phyloP scores from a whole-genome alignment of 192 early-diverging fungal species.

The Entrophospora sp. region DNA sequence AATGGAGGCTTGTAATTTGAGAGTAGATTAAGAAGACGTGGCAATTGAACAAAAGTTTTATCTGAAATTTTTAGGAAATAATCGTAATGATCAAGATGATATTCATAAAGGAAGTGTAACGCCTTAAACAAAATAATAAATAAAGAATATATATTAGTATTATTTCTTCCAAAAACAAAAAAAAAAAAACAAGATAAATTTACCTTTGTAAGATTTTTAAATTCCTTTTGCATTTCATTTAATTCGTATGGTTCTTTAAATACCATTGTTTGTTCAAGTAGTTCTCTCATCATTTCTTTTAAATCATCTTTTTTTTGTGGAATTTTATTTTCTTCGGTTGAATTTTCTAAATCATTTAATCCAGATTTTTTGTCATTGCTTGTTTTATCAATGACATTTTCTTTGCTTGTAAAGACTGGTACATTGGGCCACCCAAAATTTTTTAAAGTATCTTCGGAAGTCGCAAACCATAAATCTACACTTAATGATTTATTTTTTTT shows the following conservation, averaged over 20 bases:
- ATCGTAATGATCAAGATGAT: slow-evolving; percentile 17
- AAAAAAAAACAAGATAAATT: not conserved
- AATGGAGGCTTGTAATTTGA: not conserved
- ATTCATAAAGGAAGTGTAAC: not conserved
- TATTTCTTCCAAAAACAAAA: too few relatives aligned
- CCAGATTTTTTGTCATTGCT: not conserved
- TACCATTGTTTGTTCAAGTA: not conserved
- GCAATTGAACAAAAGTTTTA: slow-evolving; percentile 7
- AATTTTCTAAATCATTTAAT: too few relatives aligned
- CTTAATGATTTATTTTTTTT: slow-evolving; percentile 7
- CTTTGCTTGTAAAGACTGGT: not conserved
- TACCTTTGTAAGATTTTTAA: slow-evolving; percentile 7
- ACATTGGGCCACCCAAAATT: slow-evolving; percentile 15
- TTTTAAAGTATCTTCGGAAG: not conserved
- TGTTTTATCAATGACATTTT: too few relatives aligned
- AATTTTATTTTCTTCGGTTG: too few relatives aligned
- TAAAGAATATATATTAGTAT: not conserved
- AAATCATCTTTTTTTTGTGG: not conserved
- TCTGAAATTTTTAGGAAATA: slow-evolving; percentile 13
- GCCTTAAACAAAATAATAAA: not conserved
- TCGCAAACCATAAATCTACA: slow-evolving; percentile 13
- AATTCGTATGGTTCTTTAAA: not conserved
- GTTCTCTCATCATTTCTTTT: not conserved
- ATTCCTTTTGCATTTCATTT: not conserved
- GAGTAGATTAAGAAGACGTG: not conserved